Percentiles rank a stretch among this genome's conserved stretches.
These are phyloP conservation scores for Coniochaeta pulveracea DNA, from an alignment of 2,329 filamentous ascomycete species.

Conservation along the genomic window DNA sequence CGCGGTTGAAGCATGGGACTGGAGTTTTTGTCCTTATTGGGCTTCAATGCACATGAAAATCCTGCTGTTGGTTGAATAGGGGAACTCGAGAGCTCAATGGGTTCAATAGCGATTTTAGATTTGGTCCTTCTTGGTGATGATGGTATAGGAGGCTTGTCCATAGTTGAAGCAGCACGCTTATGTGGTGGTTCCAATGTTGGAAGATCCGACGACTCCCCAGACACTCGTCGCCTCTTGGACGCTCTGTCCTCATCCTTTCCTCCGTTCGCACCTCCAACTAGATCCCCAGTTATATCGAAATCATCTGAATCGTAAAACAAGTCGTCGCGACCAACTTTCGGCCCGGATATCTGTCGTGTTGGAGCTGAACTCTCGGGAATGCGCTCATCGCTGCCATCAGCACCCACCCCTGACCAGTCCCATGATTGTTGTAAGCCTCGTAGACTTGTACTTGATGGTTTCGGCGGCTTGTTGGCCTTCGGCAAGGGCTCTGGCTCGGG, in stretches of 20 bases:
- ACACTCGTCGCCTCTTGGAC: conserved; percentile 19
- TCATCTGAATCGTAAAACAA: conserved; percentile 22
- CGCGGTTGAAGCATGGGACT: no score
- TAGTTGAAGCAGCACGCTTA: neutral
- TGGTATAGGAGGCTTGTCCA: neutral
- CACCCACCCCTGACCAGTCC: neutral
- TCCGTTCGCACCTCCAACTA: conserved; percentile 17
- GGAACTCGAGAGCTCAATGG: neutral
- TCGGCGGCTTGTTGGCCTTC: neutral
- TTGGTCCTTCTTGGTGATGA: neutral
- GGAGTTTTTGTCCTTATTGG: neutral
- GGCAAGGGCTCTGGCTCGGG: conserved; percentile 5
- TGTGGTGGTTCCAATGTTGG: neutral
- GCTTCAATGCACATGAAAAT: no score
- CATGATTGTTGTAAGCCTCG: neutral
- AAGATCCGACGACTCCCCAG: conserved; percentile 3
- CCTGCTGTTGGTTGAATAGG: neutral
- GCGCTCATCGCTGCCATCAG: neutral
- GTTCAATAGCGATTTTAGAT: neutral
- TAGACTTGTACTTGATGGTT: neutral
- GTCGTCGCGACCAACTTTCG: neutral
- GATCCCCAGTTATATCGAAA: conserved; percentile 27
- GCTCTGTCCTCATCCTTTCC: conserved; percentile 6
- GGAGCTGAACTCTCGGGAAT: conserved; percentile 1
- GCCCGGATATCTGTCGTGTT: neutral